Evolutionary conservation across 805 yeast species (phyloP), one percentile per base, ranked within the genome.

Genomic region (Lipomyces sp.): DNA sequence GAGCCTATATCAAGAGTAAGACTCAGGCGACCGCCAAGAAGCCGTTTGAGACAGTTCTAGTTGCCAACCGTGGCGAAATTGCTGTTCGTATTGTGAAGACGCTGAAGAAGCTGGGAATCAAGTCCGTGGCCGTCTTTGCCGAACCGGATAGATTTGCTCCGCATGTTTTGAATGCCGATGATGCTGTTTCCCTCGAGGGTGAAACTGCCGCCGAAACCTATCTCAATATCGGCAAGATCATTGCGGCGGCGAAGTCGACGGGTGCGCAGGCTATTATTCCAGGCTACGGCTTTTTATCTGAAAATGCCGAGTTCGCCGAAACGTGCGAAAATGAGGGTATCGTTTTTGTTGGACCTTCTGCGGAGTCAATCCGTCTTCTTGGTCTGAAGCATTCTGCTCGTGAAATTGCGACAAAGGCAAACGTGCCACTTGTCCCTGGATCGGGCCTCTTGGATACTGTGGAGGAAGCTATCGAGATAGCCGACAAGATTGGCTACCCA

Each of bases 321-420:
- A 79, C 88, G 64, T 83, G 96, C 72, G 84, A 72, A 24, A 72
- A 71, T 47, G 95, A 86, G 67, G 95, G 93, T 33, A 83, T 91
- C 60, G 84, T 83, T 1, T 91, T 91, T 70, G 95, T 91, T 39
- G 98, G 98, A n/a, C 98, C 98, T 16, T 76, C 91, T 14, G 96
- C 96, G 45, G 89, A 86, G 54, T 90, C 96, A 8, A 93, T 91
- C 64, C 77, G 96, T 67, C 82, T 83, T 63, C 76, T 91, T 44
- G 98, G 98, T 40, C 76, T 93, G 60, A 91, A 91, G 73, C 98
- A 93, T 67, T 89, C 97, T 43, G 98, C 98, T 7, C 82, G 98
- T 71, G 93, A 83, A 65, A 87, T 93, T 58, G 98, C 98, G 21
- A 79, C 78, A 59, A 75, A 75, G 41, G 98, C 98, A n/a, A 83